These are phyloP conservation scores for Abelmoschus esculentus DNA, from an alignment of 345 rosid genomes.

Conservation along the genomic window DNA sequence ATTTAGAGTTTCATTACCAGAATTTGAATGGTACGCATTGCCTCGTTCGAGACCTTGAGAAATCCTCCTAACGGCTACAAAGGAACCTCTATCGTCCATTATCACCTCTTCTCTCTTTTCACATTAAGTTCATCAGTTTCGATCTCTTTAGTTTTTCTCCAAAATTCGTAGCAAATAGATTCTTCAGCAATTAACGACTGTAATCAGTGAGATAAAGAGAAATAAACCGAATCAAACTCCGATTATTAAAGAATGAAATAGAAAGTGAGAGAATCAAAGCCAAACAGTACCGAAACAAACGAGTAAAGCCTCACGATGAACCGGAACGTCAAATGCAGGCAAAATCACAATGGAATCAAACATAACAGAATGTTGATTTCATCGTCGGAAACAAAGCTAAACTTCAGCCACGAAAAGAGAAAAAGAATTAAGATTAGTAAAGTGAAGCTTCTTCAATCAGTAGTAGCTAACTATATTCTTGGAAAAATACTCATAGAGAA, in stretches of 20 bases:
- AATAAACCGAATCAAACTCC: conserved; percentile 12
- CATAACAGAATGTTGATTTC: neutral
- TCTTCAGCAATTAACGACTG: conserved; percentile 14
- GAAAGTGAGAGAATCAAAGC: neutral
- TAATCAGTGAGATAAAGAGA: neutral
- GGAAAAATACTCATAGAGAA: conserved; percentile 1
- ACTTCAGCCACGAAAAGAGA: neutral
- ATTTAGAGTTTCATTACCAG: conserved; percentile 39
- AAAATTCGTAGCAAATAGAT: conserved; percentile 15
- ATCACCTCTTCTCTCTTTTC: conserved; percentile 1
- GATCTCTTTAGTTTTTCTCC: conserved; percentile 15
- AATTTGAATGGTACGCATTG: conserved; percentile 67
- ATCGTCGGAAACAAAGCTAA: conserved; percentile 1
- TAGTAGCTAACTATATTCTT: conserved; percentile 12
- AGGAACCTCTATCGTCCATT: conserved; percentile 94
- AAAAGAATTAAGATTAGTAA: neutral
- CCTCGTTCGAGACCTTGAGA: conserved; percentile 89
- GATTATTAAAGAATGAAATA: conserved; percentile 6
- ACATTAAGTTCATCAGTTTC: conserved; percentile 16
- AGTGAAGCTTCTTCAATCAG: conserved; percentile 14
- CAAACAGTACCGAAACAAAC: conserved; percentile 12
- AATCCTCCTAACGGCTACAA: conserved; percentile 93
- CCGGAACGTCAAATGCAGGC: conserved; percentile 23
- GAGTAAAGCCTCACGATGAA: neutral
- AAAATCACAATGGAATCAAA: conserved; percentile 7